Evolutionary conservation across 2,329 filamentous ascomycete species (phyloP), one percentile per base, ranked within the genome.

Genomic region (Cytospora chrysosperma): DNA sequence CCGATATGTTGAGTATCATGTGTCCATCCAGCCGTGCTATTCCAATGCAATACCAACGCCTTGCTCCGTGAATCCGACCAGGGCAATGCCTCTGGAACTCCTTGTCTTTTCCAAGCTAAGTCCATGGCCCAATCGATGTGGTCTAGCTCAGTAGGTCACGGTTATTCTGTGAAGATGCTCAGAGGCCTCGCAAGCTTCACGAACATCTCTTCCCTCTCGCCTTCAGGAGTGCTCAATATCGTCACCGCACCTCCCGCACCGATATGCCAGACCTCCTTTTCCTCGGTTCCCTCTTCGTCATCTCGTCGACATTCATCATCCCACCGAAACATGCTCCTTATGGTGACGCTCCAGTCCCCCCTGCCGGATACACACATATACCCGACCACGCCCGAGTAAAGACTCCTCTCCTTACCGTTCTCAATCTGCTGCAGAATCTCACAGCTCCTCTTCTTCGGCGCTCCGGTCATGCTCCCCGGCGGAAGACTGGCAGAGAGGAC

Each of bases 391-490:
- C 95, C 93, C 8, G 92, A 92, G 76, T 97, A 97, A 57, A 97
- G 76, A 34, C 92, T 88, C 58, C 94, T 81, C 69, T 88, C 84
- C 63, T 78, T 76, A 4, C 79, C 73, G 21, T 76, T 77, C 75
- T 97, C 93, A 50, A 97, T 82, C 4, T 81, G 77, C 64, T 83
- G 81, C 24, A 98, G 79, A 54, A 97, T 84, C 78, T 96, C 89
- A 74, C 94, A 97, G 67, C 90, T 94, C 55, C 94, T 85, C 76
- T 94, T 93, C 80, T 98, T 98, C 0, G 94, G 95, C 0, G 94
- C 94, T 8, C 95, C 95, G 2, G 94, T 98, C 95, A 98, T 98
- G 70, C 90, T 94, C 0, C 95, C 94, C 0, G 95, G 93, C 0
- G 95, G 94, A 0, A 98, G 81, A 55, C 88, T 90, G 8, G 87